Conservation (phyloP, 2,329 filamentous ascomycete species). For the Apiospora hydei region DNA sequence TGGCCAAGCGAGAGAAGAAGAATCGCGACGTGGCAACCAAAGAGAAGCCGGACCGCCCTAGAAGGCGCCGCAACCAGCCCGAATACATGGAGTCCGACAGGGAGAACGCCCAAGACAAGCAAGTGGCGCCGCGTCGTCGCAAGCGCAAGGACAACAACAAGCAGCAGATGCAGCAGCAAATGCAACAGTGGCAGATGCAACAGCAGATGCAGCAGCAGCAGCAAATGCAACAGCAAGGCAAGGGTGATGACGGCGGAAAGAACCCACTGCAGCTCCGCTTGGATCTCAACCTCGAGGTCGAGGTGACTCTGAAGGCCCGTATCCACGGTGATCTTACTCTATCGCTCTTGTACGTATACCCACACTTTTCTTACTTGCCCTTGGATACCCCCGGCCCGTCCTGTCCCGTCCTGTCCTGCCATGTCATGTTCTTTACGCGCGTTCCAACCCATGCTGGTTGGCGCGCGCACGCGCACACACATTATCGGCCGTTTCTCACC, state of each 20-base stretch:
- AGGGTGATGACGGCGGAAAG: conserved; percentile 50
- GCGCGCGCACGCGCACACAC: background rate
- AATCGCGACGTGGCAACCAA: conserved; percentile 35
- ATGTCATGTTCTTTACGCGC: conserved; percentile 6
- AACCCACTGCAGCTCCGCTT: conserved; percentile 76
- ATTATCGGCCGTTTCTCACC: conserved; percentile 5
- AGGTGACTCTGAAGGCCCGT: conserved; percentile 85
- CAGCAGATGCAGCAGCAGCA: conserved; percentile 31
- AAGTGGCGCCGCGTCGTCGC: conserved; percentile 37
- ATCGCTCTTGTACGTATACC: conserved; percentile 63
- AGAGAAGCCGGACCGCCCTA: conserved; percentile 33
- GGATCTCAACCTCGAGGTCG: conserved; percentile 83
- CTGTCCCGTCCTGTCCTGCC: conserved; percentile 11
- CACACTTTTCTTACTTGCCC: conserved; percentile 24
- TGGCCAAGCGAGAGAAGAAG: conserved; percentile 26
- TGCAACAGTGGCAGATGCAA: conserved; percentile 38
- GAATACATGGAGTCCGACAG: conserved; percentile 38
- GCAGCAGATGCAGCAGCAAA: conserved; percentile 35
- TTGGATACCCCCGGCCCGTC: conserved; percentile 10
- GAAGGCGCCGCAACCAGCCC: conserved; percentile 38
- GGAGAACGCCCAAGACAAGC: conserved; percentile 35
- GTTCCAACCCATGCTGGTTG: conserved; percentile 9
- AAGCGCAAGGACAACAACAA: conserved; percentile 34
- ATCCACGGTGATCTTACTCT: conserved; percentile 86
- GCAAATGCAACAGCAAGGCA: conserved; percentile 42